Conservation (phyloP, 352 stramenopile genomes). For the Globisporangium radiosum region DNA sequence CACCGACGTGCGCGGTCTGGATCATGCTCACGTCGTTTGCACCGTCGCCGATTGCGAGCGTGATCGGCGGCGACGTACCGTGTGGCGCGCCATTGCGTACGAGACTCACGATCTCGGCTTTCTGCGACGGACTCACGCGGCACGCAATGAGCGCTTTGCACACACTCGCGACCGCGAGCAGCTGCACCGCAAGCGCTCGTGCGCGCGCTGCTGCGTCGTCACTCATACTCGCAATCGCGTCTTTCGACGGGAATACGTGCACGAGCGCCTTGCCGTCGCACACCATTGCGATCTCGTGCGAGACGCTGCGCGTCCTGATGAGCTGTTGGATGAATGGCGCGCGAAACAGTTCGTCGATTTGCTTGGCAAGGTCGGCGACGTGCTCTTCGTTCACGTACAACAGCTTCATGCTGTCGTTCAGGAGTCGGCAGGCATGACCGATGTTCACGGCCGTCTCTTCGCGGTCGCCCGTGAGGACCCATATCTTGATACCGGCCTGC, state of each 20-base stretch:
- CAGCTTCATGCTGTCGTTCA: conserved; percentile 64
- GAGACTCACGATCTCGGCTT: conserved; percentile 70
- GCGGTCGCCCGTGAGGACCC: conserved; percentile 97
- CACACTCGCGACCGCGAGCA: conserved; percentile 45
- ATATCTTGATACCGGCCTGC: conserved; percentile 96
- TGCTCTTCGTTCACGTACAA: conserved; percentile 57
- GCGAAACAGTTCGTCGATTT: conserved; percentile 41
- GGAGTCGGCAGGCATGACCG: conserved; percentile 79
- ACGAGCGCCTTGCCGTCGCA: conserved; percentile 62
- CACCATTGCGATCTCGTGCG: conserved; percentile 53
- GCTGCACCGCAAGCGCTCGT: conserved; percentile 27
- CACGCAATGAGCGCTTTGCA: conserved; percentile 82
- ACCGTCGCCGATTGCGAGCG: conserved; percentile 96
- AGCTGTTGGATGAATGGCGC: conserved; percentile 37
- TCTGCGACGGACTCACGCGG: conserved; percentile 78
- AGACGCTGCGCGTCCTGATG: conserved; percentile 22
- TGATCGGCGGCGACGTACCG: conserved; percentile 40
- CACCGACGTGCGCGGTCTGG: conserved; percentile 94
- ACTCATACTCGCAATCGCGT: conserved; percentile 33
- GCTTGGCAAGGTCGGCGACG: conserved; percentile 27
- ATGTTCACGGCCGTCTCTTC: conserved; percentile 98
- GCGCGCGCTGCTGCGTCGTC: conserved; percentile 18
- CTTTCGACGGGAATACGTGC: conserved; percentile 57
- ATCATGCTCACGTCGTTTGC: conserved; percentile 99
- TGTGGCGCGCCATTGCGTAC: conserved; percentile 42